A percentile compares a stretch with the other conserved stretches of the same genome.
phyloP scores from a whole-genome alignment of 148 eudicot genomes.

The Oxyria digyna region DNA sequence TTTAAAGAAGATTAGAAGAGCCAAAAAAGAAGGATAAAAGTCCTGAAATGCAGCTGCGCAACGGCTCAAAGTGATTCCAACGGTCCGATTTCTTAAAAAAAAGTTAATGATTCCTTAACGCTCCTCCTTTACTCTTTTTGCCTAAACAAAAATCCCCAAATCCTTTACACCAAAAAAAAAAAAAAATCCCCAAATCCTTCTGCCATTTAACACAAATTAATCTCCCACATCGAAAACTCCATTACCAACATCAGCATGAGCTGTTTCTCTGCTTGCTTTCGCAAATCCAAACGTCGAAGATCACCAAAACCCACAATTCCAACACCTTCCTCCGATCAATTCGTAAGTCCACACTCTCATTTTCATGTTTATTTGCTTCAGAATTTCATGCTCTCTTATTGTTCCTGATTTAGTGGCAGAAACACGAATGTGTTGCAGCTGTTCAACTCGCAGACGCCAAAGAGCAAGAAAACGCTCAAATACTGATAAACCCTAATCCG shows the following conservation, averaged over 20 bases:
- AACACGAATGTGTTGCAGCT: conserved; percentile 21
- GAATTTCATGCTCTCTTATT: neutral
- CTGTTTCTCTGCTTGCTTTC: conserved; percentile 35
- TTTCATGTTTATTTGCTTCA: neutral
- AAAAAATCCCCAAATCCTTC: no score
- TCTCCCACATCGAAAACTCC: no score
- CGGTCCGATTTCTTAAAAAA: no score
- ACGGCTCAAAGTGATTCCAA: no score
- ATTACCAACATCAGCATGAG: no score
- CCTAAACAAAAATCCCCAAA: no score
- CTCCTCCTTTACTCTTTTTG: no score
- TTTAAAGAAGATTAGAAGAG: no score
- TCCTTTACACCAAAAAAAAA: no score
- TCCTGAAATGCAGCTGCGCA: no score
- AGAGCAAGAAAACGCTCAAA: neutral
- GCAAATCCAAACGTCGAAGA: conserved; percentile 17
- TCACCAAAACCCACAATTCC: neutral
- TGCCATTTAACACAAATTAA: neutral
- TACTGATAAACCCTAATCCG: neutral
- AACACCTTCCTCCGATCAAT: neutral
- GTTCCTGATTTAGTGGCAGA: conserved; percentile 16
- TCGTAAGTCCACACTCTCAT: neutral
- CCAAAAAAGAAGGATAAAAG: no score
- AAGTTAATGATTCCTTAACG: no score
- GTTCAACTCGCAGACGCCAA: neutral